phyloP scores from a whole-genome alignment of 371 early-diverging fungal genomes.

The Dichotomocladium elegans region DNA sequence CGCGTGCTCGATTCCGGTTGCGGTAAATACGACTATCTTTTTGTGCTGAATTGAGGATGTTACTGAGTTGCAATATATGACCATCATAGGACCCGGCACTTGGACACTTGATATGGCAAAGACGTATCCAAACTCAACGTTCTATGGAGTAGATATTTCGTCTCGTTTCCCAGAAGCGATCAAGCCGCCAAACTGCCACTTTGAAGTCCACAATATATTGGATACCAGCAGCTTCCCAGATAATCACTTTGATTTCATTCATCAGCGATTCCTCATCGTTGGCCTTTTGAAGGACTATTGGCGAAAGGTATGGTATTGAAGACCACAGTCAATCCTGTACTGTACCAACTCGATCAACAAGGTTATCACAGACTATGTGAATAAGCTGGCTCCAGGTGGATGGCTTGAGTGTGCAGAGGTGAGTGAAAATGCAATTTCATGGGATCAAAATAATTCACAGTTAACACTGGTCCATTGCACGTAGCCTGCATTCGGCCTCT shows the following conservation, averaged over 20 bases:
- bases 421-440: too few relatives aligned
- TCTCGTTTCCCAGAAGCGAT: slow-evolving; percentile 13
- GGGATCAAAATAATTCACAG: too few relatives aligned
- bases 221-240: slow-evolving; percentile 50
- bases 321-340: too few relatives aligned
- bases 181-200: slow-evolving; percentile 26
- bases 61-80: slow-evolving; percentile 14
- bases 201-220: slow-evolving; percentile 49
- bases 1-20: slow-evolving; percentile 17
- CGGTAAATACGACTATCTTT: neutral
- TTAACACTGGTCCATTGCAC: too few relatives aligned
- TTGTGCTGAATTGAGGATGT: slow-evolving; percentile 9
- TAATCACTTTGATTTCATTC: slow-evolving; percentile 51
- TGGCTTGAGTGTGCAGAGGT: too few relatives aligned
- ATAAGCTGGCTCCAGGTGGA: too few relatives aligned
- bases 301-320: slow-evolving; percentile 27
- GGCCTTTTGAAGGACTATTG: slow-evolving; percentile 27
- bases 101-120: slow-evolving; percentile 18
- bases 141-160: slow-evolving; percentile 13
- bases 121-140: slow-evolving; percentile 12
- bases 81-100: slow-evolving; percentile 36
- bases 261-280: slow-evolving; percentile 40
- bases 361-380: too few relatives aligned
- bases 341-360: too few relatives aligned
- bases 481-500: too few relatives aligned